Evolutionary conservation across 2,329 filamentous ascomycete species (phyloP).

Genomic region (Fusarium sp.): DNA sequence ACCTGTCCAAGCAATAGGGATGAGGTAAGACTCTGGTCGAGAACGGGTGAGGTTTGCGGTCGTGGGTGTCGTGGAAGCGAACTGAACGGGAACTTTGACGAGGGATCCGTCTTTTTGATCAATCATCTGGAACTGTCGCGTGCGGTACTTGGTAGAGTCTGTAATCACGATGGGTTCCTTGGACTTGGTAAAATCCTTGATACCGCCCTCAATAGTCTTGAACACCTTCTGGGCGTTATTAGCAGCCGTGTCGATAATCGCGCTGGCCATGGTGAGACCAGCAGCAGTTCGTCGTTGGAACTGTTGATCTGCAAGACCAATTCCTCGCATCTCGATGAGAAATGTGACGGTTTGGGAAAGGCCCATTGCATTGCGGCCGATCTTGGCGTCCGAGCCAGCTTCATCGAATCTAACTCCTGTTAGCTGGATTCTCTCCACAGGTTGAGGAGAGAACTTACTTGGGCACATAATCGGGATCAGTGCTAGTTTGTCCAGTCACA

Average conservation of each 20-base stretch:
- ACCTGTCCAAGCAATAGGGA: slow-evolving; percentile 49
- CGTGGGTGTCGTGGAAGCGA: slow-evolving; percentile 49
- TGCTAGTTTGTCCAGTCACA: slow-evolving; percentile 43
- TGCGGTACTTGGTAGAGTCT: slow-evolving; percentile 40
- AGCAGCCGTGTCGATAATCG: slow-evolving; percentile 50
- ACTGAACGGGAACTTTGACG: slow-evolving; percentile 48
- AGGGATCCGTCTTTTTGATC: slow-evolving; percentile 47
- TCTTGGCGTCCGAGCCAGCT: slow-evolving; percentile 49
- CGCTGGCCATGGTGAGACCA: slow-evolving; percentile 47
- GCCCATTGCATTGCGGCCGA: slow-evolving; percentile 50
- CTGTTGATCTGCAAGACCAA: slow-evolving; percentile 50
- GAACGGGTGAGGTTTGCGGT: slow-evolving; percentile 49
- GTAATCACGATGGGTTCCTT: slow-evolving; percentile 51
- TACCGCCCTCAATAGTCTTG: slow-evolving; percentile 45
- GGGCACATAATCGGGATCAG: slow-evolving; percentile 24
- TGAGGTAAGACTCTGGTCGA: slow-evolving; percentile 51
- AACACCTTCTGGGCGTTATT: slow-evolving; percentile 49
- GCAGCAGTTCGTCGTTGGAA: slow-evolving; percentile 50
- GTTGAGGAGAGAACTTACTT: not conserved
- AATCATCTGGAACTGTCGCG: slow-evolving; percentile 47
- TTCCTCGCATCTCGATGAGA: slow-evolving; percentile 51
- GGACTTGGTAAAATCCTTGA: slow-evolving; percentile 47
- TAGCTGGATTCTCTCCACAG: fast-evolving
- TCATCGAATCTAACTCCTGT: slow-evolving; percentile 42
- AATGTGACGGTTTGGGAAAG: slow-evolving; percentile 51